phyloP scores from a whole-genome alignment of 2,329 filamentous ascomycete species.

The Hypoxylon sp. region DNA sequence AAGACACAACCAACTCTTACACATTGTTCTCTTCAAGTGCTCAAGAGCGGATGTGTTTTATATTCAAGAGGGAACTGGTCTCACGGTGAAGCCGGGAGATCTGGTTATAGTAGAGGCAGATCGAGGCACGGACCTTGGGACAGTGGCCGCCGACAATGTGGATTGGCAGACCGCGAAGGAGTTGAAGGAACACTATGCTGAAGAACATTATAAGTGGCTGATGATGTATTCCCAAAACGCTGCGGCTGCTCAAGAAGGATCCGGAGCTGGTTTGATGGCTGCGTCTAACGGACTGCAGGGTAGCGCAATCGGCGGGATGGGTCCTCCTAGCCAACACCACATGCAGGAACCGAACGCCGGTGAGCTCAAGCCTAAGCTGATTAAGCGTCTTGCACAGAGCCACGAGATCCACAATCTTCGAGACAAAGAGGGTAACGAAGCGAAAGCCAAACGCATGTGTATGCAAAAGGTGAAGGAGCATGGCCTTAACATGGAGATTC shows the following conservation, averaged over 20 bases:
- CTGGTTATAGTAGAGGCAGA: constrained; percentile 98
- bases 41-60: constrained; percentile 96
- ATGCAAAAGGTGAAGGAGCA: constrained; percentile 98
- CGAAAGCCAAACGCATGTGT: constrained; percentile 95
- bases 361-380: constrained; percentile 95
- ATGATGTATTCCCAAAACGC: constrained; percentile 97
- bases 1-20: constrained; percentile 79
- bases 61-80: constrained; percentile 93
- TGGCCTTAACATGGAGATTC: constrained; percentile 96
- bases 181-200: constrained; percentile 89
- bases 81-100: constrained; percentile 91
- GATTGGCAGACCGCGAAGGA: constrained; percentile 90
- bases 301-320: constrained; percentile 84
- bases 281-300: constrained; percentile 75
- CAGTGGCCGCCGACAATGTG: constrained; percentile 89
- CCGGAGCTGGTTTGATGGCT: constrained; percentile 72
- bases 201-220: constrained; percentile 97
- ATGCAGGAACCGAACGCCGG: constrained; percentile 78
- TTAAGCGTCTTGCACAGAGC: constrained; percentile 92
- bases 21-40: constrained; percentile 97
- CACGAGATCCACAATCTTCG: constrained; percentile 91
- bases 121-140: constrained; percentile 94
- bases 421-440: constrained; percentile 97
- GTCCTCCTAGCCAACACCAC: constrained; percentile 79
- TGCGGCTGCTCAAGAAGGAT: constrained; percentile 72